A percentile compares a stretch with the other conserved stretches of the same genome.
Conservation (phyloP, 352 stramenopile genomes). For the Pythium brachiatum region DNA sequence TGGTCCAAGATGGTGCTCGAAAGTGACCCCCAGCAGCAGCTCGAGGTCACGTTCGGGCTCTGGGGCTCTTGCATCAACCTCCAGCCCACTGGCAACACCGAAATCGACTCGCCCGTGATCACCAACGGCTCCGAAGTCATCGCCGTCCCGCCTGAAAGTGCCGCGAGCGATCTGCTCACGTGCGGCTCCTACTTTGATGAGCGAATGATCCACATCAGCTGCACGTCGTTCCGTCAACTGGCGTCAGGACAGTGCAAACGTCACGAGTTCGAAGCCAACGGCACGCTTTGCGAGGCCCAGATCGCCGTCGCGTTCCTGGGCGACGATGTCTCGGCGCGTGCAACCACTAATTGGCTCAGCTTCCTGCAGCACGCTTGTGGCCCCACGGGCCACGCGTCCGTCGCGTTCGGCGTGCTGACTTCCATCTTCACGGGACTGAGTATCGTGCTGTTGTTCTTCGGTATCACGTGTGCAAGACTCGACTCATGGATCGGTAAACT, state of each 20-base stretch:
- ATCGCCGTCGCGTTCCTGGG: conserved; percentile 35
- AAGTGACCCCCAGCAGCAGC: conserved; percentile 5
- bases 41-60: conserved; percentile 49
- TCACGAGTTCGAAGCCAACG: conserved; percentile 4
- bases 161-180: conserved; percentile 18
- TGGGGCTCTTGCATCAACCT: conserved; percentile 58
- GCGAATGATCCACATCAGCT: conserved; percentile 22
- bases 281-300: conserved; percentile 22
- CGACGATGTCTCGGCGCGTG: background rate
- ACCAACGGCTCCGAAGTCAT: conserved; percentile 25
- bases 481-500: conserved; percentile 39
- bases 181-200: conserved; percentile 22
- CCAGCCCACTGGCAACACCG: conserved; percentile 24
- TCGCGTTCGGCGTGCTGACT: conserved; percentile 31
- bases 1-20: conserved; percentile 38
- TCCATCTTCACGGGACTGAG: conserved; percentile 23
- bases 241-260: conserved; percentile 21
- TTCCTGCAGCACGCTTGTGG: conserved; percentile 46
- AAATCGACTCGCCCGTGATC: conserved; percentile 15
- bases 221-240: conserved; percentile 26
- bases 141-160: conserved; percentile 19
- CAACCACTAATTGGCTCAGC: conserved; percentile 32
- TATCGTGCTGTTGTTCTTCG: conserved; percentile 34
- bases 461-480: conserved; percentile 41
- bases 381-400: conserved; percentile 29